Evolutionary conservation across 1,139 yeast species (phyloP), one percentile per base, ranked within the genome.

Genomic region (Candida glucosophila): DNA sequence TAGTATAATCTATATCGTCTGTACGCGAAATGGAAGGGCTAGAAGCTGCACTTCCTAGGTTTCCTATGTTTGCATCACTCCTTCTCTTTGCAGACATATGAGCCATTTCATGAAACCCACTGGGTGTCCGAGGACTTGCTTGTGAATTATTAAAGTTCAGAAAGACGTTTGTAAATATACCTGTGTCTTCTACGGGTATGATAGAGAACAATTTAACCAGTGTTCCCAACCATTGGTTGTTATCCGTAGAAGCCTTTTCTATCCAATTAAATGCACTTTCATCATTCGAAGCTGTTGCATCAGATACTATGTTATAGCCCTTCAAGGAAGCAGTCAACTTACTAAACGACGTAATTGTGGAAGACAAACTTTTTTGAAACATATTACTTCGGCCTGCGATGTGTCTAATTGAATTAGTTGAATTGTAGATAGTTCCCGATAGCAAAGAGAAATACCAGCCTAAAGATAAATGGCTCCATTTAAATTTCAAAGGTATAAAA

Each of bases 361-460:
- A 49, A 12, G 69, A 49, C 4, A 63, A 35, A 33, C 55, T 60
- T 25, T 49, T 51, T 41, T 59, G 49, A 10, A 61, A 40, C 16
- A 47, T 49, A 22, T 42, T 49, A 25, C 41, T 46, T 7, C 44
- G 52, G 4, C 58, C 52, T 7, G 49, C 41, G 22, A 35, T 36
- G n/a, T 22, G 23, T 17, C 36, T 36, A 4, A 48, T 43, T 11
- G 24, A 32, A 20, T 57, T 60, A 7, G 62, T 58, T 14, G 64
- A 51, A 26, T 68, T 65, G 43, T 71, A 82, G 1, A 82, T 65
- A 27, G 66, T 60, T 2, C 78, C 73, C 76, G 86, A 82, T 17
- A 82, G 44, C 10, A 80, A 55, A 9, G 81, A 69, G 23, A 69
- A 62, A 44, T 82, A 77, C 95, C 95, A 85, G 0, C 88, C 86